Base-by-base conservation (phyloP, 2,329 filamentous ascomycete genomes). In the Laburnicola sp. region DNA sequence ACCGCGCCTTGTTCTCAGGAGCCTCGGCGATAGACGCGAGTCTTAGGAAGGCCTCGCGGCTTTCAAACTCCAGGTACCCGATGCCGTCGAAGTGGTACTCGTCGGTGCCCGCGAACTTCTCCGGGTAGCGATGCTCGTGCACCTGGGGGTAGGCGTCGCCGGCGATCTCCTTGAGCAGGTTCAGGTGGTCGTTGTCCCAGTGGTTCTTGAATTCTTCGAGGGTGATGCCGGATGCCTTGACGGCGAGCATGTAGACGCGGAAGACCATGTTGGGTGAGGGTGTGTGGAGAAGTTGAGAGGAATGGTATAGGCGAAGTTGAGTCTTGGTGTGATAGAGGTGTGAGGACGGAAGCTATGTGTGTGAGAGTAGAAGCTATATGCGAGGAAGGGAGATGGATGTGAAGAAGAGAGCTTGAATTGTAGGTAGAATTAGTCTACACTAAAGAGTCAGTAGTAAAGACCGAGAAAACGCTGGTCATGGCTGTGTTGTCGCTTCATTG, bases 161-260 rank as follows among this genome's bases (percentile, higher is more conserved):
- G 34, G 34, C 34, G 27, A 47, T 47, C 27, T 47, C 44, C 34
- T 39, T 47, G 6, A 47, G 44, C 6, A 47, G 34, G 11, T 38
- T 39, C 34, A 47, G 23, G 44, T 47, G 44, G 4, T 47, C 3
- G 27, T 30, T 40, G 44, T 47, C 44, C 44, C 44, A 47, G 22
- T 47, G 44, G n/a, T 38, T n/a, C 27, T 47, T 47, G 34, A 47
- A 47, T 30, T 47, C 44, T 10, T 47, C 44, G 34, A 47, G 44
- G 31, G 44, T 28, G 44, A 47, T 47, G 16, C 25, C 23, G 10
- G 44, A 34, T 6, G 44, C 44, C 16, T 47, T 47, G 36, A 47
- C 44, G n/a, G 44, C 44, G 11, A 47, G 44, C 36, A 47, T 28
- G 25, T 38, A 39, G 25, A 47, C 35, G 3, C 34, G 22, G 34